Base-by-base conservation (phyloP, 768 basidiomycete species). In the Tulasnella sp. region DNA sequence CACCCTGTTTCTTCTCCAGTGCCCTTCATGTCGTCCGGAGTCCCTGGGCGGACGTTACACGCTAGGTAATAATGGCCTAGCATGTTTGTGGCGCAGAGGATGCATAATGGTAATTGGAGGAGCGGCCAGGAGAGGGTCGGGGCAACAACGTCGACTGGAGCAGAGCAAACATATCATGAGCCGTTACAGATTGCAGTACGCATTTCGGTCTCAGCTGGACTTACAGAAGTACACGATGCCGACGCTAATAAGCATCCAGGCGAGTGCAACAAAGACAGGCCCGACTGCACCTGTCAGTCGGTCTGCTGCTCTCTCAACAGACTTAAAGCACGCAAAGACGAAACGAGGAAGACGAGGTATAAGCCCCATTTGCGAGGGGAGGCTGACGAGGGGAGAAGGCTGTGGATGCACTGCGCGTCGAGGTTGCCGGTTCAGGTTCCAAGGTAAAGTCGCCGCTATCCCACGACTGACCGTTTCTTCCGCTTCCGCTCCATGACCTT, bases 211-310 rank as follows among this genome's bases (percentile, higher is more conserved):
- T 67, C 26, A 5, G 13, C 32, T 40, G 20, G 40, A 89, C 92
- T 84, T 82, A 96, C 95, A 94, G 83, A 97, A 99, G 80, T 89
- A 91, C 72, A 94, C 79, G 0, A 89, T 86, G 69, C 95, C 96
- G 0, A 86, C 81, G 15, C 87, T 84, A 20, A 96, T 90, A 37
- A 99, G 87, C 9, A 90, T 81, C 76, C 92, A 86, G 5, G 95
- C 96, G n/a, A 97, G 86, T 0, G 85, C 88, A 51, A 99, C 90
- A 83, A 99, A 99, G 82, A 92, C 89, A 0, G 96, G 97, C 0
- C 97, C 97, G 40, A 94, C 96, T 74, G 93, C 92, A 75, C 96
- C 95, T 0, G 95, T 98, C 51, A 97, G 81, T 80, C 88, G 86
- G 83, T 98, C 94, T 6, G 89, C 96, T 72, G 86, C 84, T 75